Conservation (phyloP, 2,329 filamentous ascomycete species). For the Periconia digitata region DNA sequence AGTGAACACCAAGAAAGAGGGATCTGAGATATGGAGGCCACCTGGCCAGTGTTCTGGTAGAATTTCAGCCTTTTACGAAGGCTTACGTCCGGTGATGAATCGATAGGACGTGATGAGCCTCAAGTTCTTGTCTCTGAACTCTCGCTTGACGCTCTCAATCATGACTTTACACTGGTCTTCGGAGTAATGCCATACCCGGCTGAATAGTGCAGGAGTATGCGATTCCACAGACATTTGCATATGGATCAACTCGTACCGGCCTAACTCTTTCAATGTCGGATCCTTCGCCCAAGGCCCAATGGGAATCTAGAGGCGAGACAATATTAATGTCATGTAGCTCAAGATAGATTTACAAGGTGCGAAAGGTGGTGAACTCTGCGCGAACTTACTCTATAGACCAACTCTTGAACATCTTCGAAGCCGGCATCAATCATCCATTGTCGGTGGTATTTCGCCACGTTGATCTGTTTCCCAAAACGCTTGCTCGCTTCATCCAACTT, state of each 20-base stretch:
- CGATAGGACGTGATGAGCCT: neutral
- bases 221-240: neutral
- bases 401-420: slow-evolving; percentile 9
- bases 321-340: slow-evolving; percentile 25
- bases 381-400: neutral
- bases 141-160: neutral
- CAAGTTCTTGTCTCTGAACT: neutral
- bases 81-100: neutral
- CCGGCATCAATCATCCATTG: slow-evolving; percentile 27
- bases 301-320: slow-evolving; percentile 18
- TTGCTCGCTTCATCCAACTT: neutral
- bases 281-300: slow-evolving; percentile 31
- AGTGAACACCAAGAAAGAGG: neutral
- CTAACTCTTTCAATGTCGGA: slow-evolving; percentile 27
- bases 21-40: neutral
- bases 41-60: neutral
- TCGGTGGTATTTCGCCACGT: slow-evolving; percentile 30
- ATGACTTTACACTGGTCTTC: neutral
- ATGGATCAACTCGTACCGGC: slow-evolving; percentile 23
- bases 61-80: neutral
- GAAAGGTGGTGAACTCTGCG: slow-evolving; percentile 26
- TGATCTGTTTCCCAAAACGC: slow-evolving; percentile 33
- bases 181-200: neutral
- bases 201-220: neutral
- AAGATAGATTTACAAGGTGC: slow-evolving; percentile 21